These are phyloP conservation scores for Cinchona pubescens DNA, from an alignment of 257 asterid genomes.

Conservation along the genomic window DNA sequence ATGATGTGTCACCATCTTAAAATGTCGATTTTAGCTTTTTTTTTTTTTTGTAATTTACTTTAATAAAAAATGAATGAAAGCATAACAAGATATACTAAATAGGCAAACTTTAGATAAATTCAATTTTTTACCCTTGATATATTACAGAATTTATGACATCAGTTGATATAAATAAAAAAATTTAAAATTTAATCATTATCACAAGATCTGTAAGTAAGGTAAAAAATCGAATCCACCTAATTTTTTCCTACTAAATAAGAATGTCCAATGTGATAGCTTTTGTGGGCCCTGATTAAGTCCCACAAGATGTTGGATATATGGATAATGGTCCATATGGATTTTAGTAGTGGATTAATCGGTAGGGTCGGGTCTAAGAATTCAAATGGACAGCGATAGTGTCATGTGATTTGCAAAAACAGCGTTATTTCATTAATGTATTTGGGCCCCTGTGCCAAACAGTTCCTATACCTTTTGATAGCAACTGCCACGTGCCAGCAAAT, in stretches of 20 bases:
- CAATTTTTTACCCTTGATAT: too few species aligned
- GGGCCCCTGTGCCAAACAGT: conserved; percentile 32
- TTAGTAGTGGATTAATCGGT: not conserved
- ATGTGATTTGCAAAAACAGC: conserved; percentile 28
- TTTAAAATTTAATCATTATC: too few species aligned
- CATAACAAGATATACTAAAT: conserved; percentile 30
- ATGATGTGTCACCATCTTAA: not conserved
- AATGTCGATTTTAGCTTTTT: not conserved
- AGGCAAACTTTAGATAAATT: too few species aligned
- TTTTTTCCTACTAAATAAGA: too few species aligned
- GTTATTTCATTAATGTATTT: conserved; percentile 23
- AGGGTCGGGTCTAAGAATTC: conserved; percentile 22
- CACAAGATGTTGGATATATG: not conserved
- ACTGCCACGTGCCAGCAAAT: conserved; percentile 33
- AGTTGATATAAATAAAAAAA: too few species aligned
- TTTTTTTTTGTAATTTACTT: not conserved
- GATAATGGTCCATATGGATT: too few species aligned
- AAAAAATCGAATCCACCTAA: too few species aligned
- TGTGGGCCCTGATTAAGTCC: conserved; percentile 10
- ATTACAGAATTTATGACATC: too few species aligned
- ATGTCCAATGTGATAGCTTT: conserved; percentile 51
- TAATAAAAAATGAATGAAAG: not conserved
- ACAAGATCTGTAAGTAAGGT: too few species aligned
- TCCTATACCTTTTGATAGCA: conserved; percentile 23
- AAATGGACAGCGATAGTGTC: conserved; percentile 25